Conservation (phyloP, 2,329 filamentous ascomycete genomes). For the Blumeriella jaapii region DNA sequence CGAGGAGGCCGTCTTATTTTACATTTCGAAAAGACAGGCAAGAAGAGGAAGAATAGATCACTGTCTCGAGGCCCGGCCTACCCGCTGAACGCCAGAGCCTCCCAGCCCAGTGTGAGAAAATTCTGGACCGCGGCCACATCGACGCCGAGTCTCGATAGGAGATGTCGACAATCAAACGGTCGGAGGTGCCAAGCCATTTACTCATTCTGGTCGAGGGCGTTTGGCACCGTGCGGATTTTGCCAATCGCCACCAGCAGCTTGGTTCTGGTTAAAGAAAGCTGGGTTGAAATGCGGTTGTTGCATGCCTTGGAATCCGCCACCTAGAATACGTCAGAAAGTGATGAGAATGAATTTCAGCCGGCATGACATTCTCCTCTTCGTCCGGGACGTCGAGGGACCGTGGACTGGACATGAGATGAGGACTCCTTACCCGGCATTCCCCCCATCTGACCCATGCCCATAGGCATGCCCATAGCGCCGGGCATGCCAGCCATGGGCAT, state of each 20-base stretch:
- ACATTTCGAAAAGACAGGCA: slow-evolving; percentile 4
- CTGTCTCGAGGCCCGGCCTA: background rate
- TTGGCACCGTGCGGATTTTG: slow-evolving; percentile 78
- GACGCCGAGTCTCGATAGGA: slow-evolving; percentile 2
- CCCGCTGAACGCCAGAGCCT: slow-evolving; percentile 14
- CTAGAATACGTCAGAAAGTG: slow-evolving; percentile 4
- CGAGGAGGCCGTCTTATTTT: slow-evolving; percentile 6
- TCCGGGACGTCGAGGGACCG: too few species aligned
- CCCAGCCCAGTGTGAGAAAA: slow-evolving; percentile 11
- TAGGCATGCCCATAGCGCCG: slow-evolving; percentile 28
- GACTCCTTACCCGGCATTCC: slow-evolving; percentile 45
- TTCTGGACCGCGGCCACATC: slow-evolving; percentile 4
- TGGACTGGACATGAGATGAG: slow-evolving; percentile 7
- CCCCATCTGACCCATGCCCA: slow-evolving; percentile 37
- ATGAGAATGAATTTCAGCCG: too few species aligned
- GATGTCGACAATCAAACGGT: background rate
- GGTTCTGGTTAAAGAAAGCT: slow-evolving; percentile 52
- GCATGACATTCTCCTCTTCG: too few species aligned
- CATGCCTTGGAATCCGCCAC: slow-evolving; percentile 57
- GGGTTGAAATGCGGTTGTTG: slow-evolving; percentile 61
- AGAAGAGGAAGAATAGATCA: slow-evolving; percentile 4
- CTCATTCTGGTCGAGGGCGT: slow-evolving; percentile 57
- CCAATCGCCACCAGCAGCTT: slow-evolving; percentile 40
- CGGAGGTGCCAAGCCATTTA: too few species aligned
- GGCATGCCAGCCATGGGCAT: slow-evolving; percentile 41